Evolutionary conservation across 257 asterid species (phyloP), one percentile per base, ranked within the genome.

Genomic region (Rhazya stricta): DNA sequence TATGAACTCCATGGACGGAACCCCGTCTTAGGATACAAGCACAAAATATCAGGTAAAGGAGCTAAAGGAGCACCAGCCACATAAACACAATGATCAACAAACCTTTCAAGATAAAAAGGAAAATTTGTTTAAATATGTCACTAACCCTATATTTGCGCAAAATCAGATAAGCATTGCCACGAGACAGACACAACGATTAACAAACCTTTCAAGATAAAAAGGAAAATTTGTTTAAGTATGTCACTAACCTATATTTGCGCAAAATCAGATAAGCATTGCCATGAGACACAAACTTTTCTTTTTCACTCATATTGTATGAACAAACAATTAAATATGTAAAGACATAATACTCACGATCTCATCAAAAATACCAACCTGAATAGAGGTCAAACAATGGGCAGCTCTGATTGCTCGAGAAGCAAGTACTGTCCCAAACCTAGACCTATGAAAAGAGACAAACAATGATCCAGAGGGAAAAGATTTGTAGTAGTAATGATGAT

Each of bases 341-440:
- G 30, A 30, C 15, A 67, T 39, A 46, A 62, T 60, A 71, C 69
- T 74, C 54, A 18, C 50, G 73, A 53, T 58, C 54, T 46, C 56
- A 79, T 69, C 18, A 79, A 78, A 42, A 72, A 23, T 67, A 81
- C 88, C 76, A 80, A 91, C 99, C 97, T 94, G 99, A 84, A 94
- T 92, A 32, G 99, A 92, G 68, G 99, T 94, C 85, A 94, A 89
- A 82, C 99, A 94, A 85, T 94, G 99, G 80, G 99, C 99, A 72
- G 99, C 99, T 88, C 97, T 92, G 76, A 94, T 89, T 13, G 97
- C 92, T 69, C 99, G 89, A 61, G 99, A 94, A 68, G 89, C 89
- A 71, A 94, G 87, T 73, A 94, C 97, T 10, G 71, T 79, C 54
- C 99, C 99, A 79, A 92, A 94, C 56, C 99, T 94, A 84, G 83